Conservation (phyloP, 495 filamentous ascomycete species). For the Aspergillus indologenus region DNA sequence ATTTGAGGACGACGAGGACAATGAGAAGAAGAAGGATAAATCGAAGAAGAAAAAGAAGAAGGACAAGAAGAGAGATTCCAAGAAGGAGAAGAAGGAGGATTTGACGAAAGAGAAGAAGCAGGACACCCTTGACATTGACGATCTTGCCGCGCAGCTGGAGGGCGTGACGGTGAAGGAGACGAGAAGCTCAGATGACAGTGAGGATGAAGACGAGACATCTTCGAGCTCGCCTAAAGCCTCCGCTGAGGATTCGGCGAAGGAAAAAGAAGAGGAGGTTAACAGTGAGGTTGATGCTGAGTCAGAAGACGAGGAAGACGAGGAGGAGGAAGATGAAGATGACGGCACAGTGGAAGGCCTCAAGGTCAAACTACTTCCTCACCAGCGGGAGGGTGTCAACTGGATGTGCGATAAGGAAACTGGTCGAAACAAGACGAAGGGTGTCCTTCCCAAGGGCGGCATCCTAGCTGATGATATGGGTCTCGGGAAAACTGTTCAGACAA, state of each 20-base stretch:
- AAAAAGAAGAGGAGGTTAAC: slow-evolving; percentile 56
- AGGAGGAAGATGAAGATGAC: slow-evolving; percentile 69
- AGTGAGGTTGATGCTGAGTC: slow-evolving; percentile 38
- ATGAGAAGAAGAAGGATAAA: slow-evolving; percentile 59
- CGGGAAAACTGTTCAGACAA: slow-evolving; percentile 87
- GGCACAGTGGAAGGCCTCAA: slow-evolving; percentile 77
- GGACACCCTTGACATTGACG: slow-evolving; percentile 41
- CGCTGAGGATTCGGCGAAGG: slow-evolving; percentile 31
- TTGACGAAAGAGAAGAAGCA: slow-evolving; percentile 22
- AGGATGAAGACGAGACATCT: slow-evolving; percentile 6
- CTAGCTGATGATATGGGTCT: slow-evolving; percentile 93
- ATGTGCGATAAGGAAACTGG: slow-evolving; percentile 88
- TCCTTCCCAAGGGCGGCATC: slow-evolving; percentile 81
- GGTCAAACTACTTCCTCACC: slow-evolving; percentile 85
- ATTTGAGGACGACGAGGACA: slow-evolving; percentile 81
- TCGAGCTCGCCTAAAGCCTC: slow-evolving; percentile 23
- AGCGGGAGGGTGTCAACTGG: slow-evolving; percentile 89
- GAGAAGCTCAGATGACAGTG: slow-evolving; percentile 32
- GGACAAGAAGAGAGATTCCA: slow-evolving; percentile 38
- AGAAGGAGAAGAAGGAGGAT: slow-evolving; percentile 39
- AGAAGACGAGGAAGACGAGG: slow-evolving; percentile 46
- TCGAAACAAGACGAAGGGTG: slow-evolving; percentile 66
- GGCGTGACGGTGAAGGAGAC: slow-evolving; percentile 51
- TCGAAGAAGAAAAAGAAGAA: slow-evolving; percentile 39
- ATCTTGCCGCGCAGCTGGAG: slow-evolving; percentile 58